phyloP scores from a whole-genome alignment of 352 stramenopile genomes.

The Globisporangium parvum region DNA sequence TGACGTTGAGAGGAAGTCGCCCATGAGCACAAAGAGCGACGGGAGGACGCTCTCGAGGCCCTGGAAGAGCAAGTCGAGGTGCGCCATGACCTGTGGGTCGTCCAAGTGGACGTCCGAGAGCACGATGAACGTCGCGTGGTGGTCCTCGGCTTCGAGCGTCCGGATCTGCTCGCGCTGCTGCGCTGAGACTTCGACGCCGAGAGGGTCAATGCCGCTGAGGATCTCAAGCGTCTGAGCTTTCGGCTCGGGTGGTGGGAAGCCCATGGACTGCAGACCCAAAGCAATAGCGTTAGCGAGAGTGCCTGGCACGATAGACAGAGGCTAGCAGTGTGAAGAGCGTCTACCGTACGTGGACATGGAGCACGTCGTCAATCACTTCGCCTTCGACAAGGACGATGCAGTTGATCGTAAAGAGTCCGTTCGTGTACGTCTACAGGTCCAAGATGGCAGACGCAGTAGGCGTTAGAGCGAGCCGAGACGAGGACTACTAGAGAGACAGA shows the following conservation, averaged over 20 bases:
- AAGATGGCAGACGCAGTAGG: neutral
- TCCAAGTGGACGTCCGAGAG: conserved; percentile 93
- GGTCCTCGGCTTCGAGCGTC: conserved; percentile 68
- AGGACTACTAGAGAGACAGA: neutral
- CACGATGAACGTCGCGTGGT: conserved; percentile 90
- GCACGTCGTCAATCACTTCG: conserved; percentile 89
- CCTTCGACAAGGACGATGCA: conserved; percentile 91
- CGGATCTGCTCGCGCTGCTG: conserved; percentile 80
- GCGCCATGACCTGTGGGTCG: conserved; percentile 85
- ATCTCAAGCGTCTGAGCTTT: conserved; percentile 72
- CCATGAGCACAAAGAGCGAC: conserved; percentile 92
- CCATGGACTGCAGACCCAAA: conserved; percentile 63
- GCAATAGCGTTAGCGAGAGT: neutral
- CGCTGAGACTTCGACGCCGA: conserved; percentile 73
- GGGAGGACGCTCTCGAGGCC: conserved; percentile 73
- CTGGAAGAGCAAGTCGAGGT: conserved; percentile 88
- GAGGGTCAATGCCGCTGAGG: conserved; percentile 70
- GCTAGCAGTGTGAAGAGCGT: neutral
- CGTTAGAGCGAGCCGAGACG: neutral
- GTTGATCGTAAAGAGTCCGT: conserved; percentile 90
- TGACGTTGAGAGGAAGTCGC: conserved; percentile 87
- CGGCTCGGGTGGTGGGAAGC: conserved; percentile 85
- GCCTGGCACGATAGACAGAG: neutral
- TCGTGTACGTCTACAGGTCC: conserved; percentile 52
- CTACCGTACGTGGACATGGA: conserved; percentile 77